phyloP scores from a whole-genome alignment of 495 filamentous ascomycete genomes.

The Amphirosellinia nigrospora region DNA sequence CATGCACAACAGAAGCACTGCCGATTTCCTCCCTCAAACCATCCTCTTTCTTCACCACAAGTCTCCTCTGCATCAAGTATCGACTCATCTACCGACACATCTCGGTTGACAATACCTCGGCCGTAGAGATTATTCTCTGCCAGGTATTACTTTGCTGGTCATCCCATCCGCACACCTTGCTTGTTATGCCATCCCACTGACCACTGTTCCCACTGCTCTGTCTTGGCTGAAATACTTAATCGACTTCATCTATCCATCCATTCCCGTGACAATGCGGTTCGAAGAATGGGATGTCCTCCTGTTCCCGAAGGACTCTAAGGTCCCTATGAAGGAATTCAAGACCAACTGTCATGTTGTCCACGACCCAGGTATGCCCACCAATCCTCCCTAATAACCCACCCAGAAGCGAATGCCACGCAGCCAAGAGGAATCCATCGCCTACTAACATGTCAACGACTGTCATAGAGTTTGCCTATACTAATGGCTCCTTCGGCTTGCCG shows the following conservation, averaged over 20 bases:
- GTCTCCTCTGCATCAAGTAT: constrained; percentile 23
- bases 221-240: constrained; percentile 30
- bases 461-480: constrained; percentile 50
- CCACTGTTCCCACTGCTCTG: constrained; percentile 32
- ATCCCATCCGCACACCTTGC: constrained; percentile 15
- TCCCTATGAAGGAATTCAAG: constrained; percentile 86
- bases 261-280: constrained; percentile 70
- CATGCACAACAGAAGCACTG: neutral
- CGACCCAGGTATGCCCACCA: constrained; percentile 59
- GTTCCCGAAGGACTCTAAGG: constrained; percentile 65
- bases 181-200: constrained; percentile 32
- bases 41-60: constrained; percentile 1
- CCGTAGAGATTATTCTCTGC: constrained; percentile 16
- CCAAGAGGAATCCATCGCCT: neutral
- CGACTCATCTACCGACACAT: constrained; percentile 22
- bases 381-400: neutral
- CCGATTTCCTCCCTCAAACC: constrained; percentile 4
- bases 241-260: constrained; percentile 30
- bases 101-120: constrained; percentile 25
- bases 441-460: constrained; percentile 4
- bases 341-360: constrained; percentile 78
- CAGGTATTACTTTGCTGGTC: constrained; percentile 25
- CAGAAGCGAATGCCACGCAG: too few species aligned
- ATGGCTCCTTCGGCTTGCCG: constrained; percentile 60
- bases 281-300: constrained; percentile 86